Evolutionary conservation across 2,329 filamentous ascomycete genomes (phyloP).

Genomic region (Blastomyces parvus): DNA sequence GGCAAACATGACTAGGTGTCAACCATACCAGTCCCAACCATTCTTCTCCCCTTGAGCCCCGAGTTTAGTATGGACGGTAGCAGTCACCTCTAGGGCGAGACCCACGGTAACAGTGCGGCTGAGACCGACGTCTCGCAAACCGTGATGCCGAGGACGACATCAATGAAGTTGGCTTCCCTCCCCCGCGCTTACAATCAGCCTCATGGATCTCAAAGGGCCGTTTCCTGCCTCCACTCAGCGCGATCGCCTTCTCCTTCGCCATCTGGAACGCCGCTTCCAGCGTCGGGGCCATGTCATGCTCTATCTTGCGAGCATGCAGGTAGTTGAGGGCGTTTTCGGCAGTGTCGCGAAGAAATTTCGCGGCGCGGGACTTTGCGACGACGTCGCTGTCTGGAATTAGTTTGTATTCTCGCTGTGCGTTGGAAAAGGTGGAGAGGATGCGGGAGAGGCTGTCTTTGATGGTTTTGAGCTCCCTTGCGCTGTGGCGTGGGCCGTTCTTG

Average conservation of each 20-base stretch:
- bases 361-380: constrained; percentile 20
- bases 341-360: constrained; percentile 37
- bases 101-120: background rate
- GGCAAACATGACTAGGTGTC: no score
- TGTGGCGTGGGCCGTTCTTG: constrained; percentile 5
- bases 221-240: constrained; percentile 31
- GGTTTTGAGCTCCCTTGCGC: background rate
- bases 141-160: background rate
- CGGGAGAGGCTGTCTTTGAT: constrained; percentile 18
- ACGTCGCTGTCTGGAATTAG: constrained; percentile 20
- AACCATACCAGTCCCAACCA: background rate
- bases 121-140: background rate
- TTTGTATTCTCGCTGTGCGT: constrained; percentile 30
- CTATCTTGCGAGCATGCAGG: constrained; percentile 20
- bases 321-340: constrained; percentile 34
- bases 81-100: background rate
- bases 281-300: constrained; percentile 26
- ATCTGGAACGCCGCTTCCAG: constrained; percentile 26
- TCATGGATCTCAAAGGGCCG: constrained; percentile 22
- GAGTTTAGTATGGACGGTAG: constrained; percentile 2
- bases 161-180: background rate
- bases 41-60: no score
- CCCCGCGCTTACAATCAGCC: background rate
- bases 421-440: constrained; percentile 26
- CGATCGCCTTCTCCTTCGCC: constrained; percentile 28